Conservation (phyloP, 148 eudicot genomes). For the Fallopia convolvulus region DNA sequence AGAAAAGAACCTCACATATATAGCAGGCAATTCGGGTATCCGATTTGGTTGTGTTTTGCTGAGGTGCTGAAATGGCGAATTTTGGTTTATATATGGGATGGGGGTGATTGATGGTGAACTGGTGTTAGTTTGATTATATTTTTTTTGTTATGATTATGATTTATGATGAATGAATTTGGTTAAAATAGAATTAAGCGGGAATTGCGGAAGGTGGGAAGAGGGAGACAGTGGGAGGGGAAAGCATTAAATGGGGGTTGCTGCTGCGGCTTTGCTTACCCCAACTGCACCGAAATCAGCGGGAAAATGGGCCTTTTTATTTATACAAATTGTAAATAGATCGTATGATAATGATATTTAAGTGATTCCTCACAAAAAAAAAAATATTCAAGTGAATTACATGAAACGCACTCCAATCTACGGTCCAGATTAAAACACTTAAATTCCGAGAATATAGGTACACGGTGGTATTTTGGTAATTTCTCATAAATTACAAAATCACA, state of each 20-base stretch:
- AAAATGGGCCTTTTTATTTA: not conserved
- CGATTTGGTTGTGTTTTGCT: not conserved
- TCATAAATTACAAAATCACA: too few relatives aligned
- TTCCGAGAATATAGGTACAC: too few relatives aligned
- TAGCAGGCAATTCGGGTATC: not conserved
- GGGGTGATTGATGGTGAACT: not conserved
- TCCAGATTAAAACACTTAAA: too few relatives aligned
- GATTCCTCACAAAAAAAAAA: too few relatives aligned
- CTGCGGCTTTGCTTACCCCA: not conserved
- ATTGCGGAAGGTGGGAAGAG: slow-evolving; percentile 10
- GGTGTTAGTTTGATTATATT: not conserved
- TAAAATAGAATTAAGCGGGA: not conserved
- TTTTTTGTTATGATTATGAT: not conserved
- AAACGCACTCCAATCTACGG: too few relatives aligned
- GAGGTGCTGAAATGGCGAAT: not conserved
- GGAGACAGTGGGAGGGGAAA: not conserved
- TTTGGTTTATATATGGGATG: not conserved
- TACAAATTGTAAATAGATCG: too few relatives aligned
- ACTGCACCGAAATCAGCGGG: slow-evolving; percentile 2
- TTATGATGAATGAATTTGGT: not conserved
- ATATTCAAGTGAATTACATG: too few relatives aligned
- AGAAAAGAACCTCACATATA: not conserved
- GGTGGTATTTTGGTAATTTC: too few relatives aligned
- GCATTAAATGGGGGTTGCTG: slow-evolving; percentile 9
- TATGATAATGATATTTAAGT: too few relatives aligned